Evolutionary conservation across 371 early-diverging fungal species (phyloP), one percentile per base, ranked within the genome.

Genomic region (Saksenaea oblongispora): DNA sequence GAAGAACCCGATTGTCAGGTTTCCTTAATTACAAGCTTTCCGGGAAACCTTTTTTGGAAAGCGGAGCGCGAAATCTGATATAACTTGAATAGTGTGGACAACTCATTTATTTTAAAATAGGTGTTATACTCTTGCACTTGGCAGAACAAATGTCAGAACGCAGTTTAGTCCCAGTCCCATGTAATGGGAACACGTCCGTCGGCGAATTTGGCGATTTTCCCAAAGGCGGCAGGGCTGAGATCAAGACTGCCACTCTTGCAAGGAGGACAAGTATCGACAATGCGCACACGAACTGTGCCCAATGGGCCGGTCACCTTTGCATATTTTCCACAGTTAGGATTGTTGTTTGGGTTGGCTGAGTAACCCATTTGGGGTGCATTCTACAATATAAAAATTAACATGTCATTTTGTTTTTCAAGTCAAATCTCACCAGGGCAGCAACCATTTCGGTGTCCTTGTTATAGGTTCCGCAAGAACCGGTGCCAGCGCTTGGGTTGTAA

Each of bases 191-290:
- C 70, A 34, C 84, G 69, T 10, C 87, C 87, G n/a, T 56, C 64
- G 14, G 31, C 61, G 9, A 70, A 54, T 10, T 75, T 61, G 36
- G 75, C 84, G 65, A 87, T 80, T 54, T 76, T 39, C 0, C 39
- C 65, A 42, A 87, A 87, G 9, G 86, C 86, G n/a, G 76, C 71
- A 13, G 82, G 84, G 17, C 71, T 72, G 34, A 87, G 73, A 53
- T 87, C 87, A 26, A 87, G 35, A 51, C 66, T 76, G 18, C 85
- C 88, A 1, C 54, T 66, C 24, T 58, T 34, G 59, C 84, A 84
- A 2, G 59, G 70, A 15, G 76, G 78, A 60, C 84, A 84, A 10
- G 76, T 77, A 62, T 83, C 83, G 15, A 67, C 73, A 54, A 75
- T 73, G 47, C 61, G 72, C 5, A 80, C 80, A 34, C 63, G 63